Percentiles rank a stretch among this genome's conserved stretches.
These are phyloP conservation scores for Cercospora sesami DNA, from an alignment of 2,329 filamentous ascomycete species.

Conservation along the genomic window DNA sequence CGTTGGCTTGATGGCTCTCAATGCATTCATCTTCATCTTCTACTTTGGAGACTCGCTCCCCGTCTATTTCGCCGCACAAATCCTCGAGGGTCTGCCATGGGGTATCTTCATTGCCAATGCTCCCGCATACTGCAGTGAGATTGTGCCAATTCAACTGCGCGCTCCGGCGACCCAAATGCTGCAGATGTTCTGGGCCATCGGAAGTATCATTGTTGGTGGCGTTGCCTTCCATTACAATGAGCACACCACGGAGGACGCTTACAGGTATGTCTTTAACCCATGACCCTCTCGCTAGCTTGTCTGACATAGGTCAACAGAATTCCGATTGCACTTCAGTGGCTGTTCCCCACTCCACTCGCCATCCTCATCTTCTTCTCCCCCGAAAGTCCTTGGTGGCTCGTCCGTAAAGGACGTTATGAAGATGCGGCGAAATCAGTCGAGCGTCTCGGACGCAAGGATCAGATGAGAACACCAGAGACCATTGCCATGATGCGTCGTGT, in stretches of 20 bases:
- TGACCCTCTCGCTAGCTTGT: conserved; percentile 22
- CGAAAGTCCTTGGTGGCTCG: conserved; percentile 58
- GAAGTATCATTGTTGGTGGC: conserved; percentile 60
- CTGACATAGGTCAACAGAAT: conserved; percentile 45
- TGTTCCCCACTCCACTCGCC: conserved; percentile 58
- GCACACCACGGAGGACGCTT: conserved; percentile 39
- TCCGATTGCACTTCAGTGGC: conserved; percentile 60
- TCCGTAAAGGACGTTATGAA: conserved; percentile 51
- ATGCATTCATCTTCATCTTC: conserved; percentile 61
- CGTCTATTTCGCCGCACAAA: conserved; percentile 55
- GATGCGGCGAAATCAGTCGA: conserved; percentile 50
- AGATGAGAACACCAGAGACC: conserved; percentile 45
- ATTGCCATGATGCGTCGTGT: conserved; percentile 62
- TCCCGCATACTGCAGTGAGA: conserved; percentile 63
- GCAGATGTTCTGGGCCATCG: conserved; percentile 68
- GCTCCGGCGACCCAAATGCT: conserved; percentile 62
- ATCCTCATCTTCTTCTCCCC: conserved; percentile 55
- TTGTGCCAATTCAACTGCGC: conserved; percentile 59
- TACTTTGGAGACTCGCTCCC: conserved; percentile 55
- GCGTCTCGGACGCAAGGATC: conserved; percentile 51
- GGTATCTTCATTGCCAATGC: conserved; percentile 67
- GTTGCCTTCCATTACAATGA: conserved; percentile 57
- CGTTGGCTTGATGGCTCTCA: conserved; percentile 57
- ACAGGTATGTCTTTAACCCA: conserved; percentile 42
- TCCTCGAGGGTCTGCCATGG: conserved; percentile 64